Base-by-base conservation (phyloP, 1,284 basidiomycete genomes). In the Mrakiaceae sp. region DNA sequence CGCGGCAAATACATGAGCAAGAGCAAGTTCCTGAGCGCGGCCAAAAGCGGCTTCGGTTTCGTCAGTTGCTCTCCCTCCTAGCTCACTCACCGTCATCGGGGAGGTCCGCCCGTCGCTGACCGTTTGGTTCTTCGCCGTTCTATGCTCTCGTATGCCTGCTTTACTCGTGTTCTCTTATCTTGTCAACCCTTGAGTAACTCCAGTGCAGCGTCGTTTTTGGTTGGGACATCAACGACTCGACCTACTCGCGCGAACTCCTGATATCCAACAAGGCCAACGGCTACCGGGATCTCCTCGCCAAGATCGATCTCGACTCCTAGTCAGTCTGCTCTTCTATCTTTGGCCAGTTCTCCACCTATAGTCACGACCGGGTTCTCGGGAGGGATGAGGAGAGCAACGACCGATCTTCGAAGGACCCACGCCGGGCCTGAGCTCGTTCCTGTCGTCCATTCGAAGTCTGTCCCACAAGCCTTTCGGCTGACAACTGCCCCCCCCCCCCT, bases 1-100 rank as follows among this genome's bases (percentile, higher is more conserved):
- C 82, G 94, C 58, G 94, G 94, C 58, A 98, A 97, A 78, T 88
- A 88, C 75, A 92, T 96, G 88, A 89, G 88, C 44, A 96, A 90
- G 77, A 81, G 86, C 63, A 98, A 98, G 78, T 96, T 98, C 73
- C 74, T 98, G 44, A 87, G 86, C 58, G 86, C 88, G 0, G 87
- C 82, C n/a, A 84, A 86, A 66, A 83, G 85, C 3, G 90, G 90
- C 0, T 94, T 95, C 74, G 90, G 90, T 3, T 96, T 95, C 78
- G 65, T 66, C 55, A 53, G 65, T 66, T 44, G 46, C 12, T 48
- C 11, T 43, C 3, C 51, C 51, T 52, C 11, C 27, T 27, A 27
- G 27, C 27, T 27, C 27, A 27, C 27, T 27, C 27, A 27, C 27
- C 27, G 27, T 27, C 27, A 27, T 27, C 27, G 27, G 27, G 27